Percentiles rank a stretch among this genome's conserved stretches.
phyloP scores from a whole-genome alignment of 352 stramenopile species.

The Phytophthora cajani region DNA sequence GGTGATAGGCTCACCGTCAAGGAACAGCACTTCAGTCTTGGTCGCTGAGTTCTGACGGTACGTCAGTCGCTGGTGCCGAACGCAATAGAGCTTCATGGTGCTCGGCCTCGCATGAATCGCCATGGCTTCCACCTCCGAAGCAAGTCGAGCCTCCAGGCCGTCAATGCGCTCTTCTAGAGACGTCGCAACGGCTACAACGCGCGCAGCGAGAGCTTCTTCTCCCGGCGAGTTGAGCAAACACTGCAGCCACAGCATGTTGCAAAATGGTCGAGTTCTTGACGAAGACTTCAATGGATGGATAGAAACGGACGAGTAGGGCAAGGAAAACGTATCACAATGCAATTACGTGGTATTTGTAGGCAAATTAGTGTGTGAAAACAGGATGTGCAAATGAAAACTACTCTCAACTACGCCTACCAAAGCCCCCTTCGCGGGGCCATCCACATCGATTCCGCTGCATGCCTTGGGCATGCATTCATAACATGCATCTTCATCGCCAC shows the following conservation, averaged over 20 bases:
- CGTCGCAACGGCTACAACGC: conserved; percentile 13
- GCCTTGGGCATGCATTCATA: not conserved
- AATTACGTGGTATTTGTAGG: conserved; percentile 6
- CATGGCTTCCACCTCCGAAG: not conserved
- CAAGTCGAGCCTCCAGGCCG: conserved; percentile 20
- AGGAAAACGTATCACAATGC: not conserved
- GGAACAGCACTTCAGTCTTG: conserved; percentile 26
- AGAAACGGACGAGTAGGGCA: conserved; percentile 17
- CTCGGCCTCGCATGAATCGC: conserved; percentile 4
- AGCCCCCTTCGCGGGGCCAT: not conserved
- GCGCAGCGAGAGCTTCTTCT: not conserved
- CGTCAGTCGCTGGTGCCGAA: conserved; percentile 30
- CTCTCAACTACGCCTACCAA: conserved; percentile 12
- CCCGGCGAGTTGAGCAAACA: conserved; percentile 22
- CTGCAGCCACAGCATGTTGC: conserved; percentile 27
- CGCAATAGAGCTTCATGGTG: conserved; percentile 26
- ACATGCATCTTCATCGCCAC: not conserved
- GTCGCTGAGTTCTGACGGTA: conserved; percentile 24
- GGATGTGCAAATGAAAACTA: conserved; percentile 19
- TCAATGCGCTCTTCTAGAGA: conserved; percentile 22
- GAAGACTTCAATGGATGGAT: conserved; percentile 3
- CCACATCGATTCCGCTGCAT: not conserved
- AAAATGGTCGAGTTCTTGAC: not conserved
- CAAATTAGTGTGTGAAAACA: conserved; percentile 11
- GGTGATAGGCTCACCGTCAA: conserved; percentile 8